phyloP scores from a whole-genome alignment of 306 rosid species.

The Cucumis melo region DNA sequence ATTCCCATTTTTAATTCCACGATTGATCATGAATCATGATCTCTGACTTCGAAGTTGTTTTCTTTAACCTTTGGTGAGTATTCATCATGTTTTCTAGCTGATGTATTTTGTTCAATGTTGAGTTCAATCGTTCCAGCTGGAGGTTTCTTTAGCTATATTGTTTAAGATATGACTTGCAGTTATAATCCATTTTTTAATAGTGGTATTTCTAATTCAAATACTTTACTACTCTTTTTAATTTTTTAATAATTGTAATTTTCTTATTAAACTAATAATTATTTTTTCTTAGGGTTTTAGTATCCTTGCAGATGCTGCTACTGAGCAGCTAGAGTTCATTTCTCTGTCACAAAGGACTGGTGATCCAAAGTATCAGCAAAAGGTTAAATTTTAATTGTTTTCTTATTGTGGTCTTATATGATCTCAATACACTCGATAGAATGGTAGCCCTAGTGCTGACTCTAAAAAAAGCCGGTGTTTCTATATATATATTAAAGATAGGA shows the following conservation, averaged over 20 bases:
- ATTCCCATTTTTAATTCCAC: background rate
- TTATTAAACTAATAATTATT: background rate
- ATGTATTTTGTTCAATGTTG: background rate
- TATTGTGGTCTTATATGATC: background rate
- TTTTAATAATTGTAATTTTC: too few relatives aligned
- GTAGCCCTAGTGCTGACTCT: background rate
- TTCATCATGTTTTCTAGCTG: background rate
- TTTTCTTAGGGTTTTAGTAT: constrained; percentile 72
- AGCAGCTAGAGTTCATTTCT: constrained; percentile 93
- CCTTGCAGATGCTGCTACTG: constrained; percentile 95
- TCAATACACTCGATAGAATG: background rate
- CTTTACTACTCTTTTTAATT: background rate
- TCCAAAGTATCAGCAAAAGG: constrained; percentile 87
- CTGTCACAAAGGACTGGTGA: constrained; percentile 97
- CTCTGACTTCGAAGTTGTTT: background rate
- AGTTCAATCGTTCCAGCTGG: background rate
- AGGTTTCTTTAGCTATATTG: background rate
- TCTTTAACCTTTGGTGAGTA: background rate
- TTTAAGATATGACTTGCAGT: background rate
- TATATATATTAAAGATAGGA: background rate
- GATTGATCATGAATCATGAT: background rate
- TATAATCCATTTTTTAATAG: background rate
- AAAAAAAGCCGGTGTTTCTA: too few relatives aligned
- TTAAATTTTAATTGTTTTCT: constrained; percentile 6
- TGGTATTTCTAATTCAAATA: constrained; percentile 12